Percentiles rank a stretch among this genome's conserved stretches.
These are phyloP conservation scores for Quercus agrifolia DNA, from an alignment of 306 rosid genomes.

Conservation along the genomic window DNA sequence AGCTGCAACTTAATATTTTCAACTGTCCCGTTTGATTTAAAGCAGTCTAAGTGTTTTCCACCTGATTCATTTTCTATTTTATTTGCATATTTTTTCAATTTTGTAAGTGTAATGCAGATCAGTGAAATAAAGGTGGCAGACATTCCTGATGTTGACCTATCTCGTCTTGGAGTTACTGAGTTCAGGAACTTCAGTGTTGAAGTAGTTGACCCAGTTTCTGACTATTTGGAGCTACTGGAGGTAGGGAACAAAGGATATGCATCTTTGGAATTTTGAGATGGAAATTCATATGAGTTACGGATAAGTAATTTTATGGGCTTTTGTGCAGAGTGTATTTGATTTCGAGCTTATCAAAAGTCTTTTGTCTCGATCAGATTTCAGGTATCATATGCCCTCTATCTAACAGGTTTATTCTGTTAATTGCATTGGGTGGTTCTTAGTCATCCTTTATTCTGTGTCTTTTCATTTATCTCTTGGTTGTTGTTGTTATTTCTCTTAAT, in stretches of 20 bases:
- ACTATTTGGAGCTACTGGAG: constrained; percentile 90
- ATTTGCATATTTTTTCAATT: constrained; percentile 17
- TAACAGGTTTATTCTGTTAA: constrained; percentile 14
- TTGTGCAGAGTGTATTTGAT: constrained; percentile 82
- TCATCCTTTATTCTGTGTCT: neutral
- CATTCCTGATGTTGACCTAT: constrained; percentile 85
- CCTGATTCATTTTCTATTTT: neutral
- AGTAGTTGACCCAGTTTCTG: constrained; percentile 89
- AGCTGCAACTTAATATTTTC: neutral
- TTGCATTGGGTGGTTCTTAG: constrained; percentile 4
- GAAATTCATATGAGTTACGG: constrained; percentile 15
- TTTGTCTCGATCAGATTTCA: constrained; percentile 70
- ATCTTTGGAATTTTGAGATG: constrained; percentile 14
- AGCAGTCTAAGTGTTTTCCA: constrained; percentile 1
- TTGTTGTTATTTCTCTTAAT: neutral
- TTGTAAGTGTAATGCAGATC: constrained; percentile 52
- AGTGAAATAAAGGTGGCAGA: constrained; percentile 79
- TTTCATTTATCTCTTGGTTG: too few relatives aligned
- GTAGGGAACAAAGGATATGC: constrained; percentile 36
- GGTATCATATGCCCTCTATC: constrained; percentile 40
- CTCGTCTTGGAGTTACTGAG: constrained; percentile 64
- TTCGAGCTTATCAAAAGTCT: constrained; percentile 76
- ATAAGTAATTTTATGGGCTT: constrained; percentile 24
- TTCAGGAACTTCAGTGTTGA: constrained; percentile 79
- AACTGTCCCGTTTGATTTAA: neutral